Conservation (phyloP, 169 alveolate genomes). For the Plasmodium gaboni region DNA sequence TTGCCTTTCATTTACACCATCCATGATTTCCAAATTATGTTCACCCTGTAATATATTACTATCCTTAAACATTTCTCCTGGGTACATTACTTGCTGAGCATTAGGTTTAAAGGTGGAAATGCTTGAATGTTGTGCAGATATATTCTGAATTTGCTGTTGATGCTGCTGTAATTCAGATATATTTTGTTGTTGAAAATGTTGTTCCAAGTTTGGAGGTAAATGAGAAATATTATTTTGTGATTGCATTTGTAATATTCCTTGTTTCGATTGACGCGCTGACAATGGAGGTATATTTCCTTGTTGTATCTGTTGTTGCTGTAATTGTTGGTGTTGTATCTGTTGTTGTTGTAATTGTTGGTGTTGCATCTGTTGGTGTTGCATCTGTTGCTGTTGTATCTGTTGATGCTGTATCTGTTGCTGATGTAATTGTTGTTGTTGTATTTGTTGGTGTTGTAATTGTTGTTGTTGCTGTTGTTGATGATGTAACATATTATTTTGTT, state of each 20-base stretch:
- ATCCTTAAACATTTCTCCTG: slow-evolving; percentile 27
- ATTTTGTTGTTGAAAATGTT: not conserved
- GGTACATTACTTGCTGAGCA: not conserved
- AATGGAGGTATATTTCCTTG: slow-evolving; percentile 25
- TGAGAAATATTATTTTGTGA: slow-evolving; percentile 14
- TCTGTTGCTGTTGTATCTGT: not conserved
- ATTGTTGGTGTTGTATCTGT: slow-evolving; percentile 4
- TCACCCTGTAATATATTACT: slow-evolving; percentile 3
- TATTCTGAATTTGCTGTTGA: not conserved
- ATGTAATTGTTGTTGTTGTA: slow-evolving; percentile 13
- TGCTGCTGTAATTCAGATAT: not conserved
- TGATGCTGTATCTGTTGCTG: slow-evolving; percentile 18
- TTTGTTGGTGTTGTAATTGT: slow-evolving; percentile 15
- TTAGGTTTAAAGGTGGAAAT: slow-evolving; percentile 11
- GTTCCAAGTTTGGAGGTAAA: slow-evolving; percentile 27
- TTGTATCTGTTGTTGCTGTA: slow-evolving; percentile 7
- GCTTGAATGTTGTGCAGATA: slow-evolving; percentile 6
- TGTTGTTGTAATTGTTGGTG: slow-evolving; percentile 14
- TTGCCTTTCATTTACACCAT: slow-evolving; percentile 61
- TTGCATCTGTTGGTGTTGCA: slow-evolving; percentile 15
- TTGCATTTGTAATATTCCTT: slow-evolving; percentile 1
- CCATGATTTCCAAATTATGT: slow-evolving; percentile 41
- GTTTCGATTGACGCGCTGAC: slow-evolving; percentile 11
- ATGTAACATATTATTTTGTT: slow-evolving; percentile 2
- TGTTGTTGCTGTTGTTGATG: slow-evolving; percentile 11